Base-by-base conservation (phyloP, 371 early-diverging fungal species). In the Entomophthora muscae region DNA sequence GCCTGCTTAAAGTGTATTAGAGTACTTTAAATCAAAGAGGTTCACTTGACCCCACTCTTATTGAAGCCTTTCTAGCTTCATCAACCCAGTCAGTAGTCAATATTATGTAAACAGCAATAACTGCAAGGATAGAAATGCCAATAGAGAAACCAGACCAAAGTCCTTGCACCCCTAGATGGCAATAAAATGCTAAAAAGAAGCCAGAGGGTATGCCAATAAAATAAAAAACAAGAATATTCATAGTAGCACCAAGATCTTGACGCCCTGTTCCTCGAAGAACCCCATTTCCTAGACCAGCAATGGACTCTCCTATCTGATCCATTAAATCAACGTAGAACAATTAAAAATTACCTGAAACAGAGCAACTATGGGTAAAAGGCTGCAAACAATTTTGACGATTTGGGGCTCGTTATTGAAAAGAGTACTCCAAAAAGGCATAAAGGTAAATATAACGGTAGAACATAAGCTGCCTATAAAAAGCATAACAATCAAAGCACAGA, bases 321-420 rank as follows among this genome's bases (percentile, higher is more conserved):
- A 42, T 42, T 42, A 23, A 77, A 71, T 56, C 5, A 71, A 63
- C 57, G 78, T 74, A 7, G 75, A 76, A 13, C 10, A 58, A 22
- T 52, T n/a, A 29, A 12, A 0, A 29, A 70, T 65, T 63, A 91
- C 72, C 70, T 95, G 95, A 73, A 88, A 92, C 51, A 88, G 57
- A 0, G 92, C 89, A 31, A 78, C 84, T 1, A 88, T 66, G 0
- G 93, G 93, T 64, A 93, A 71, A 27, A 92, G 75, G 32, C 61
- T 62, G 1, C 85, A 81, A 7, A 91, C 89, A 3, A 83, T 69
- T 2, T 52, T 68, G 33, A 89, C 76, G 1, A 95, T 88, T 0
- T 75, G 76, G 0, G 63, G 66, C 64, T 91, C 89, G 23, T 78
- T 73, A 52, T 80, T 82, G 69, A 86, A 89, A 53, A 87, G 64